Evolutionary conservation across 2,329 filamentous ascomycete species (phyloP).

Genomic region (Exophiala mesophila): DNA sequence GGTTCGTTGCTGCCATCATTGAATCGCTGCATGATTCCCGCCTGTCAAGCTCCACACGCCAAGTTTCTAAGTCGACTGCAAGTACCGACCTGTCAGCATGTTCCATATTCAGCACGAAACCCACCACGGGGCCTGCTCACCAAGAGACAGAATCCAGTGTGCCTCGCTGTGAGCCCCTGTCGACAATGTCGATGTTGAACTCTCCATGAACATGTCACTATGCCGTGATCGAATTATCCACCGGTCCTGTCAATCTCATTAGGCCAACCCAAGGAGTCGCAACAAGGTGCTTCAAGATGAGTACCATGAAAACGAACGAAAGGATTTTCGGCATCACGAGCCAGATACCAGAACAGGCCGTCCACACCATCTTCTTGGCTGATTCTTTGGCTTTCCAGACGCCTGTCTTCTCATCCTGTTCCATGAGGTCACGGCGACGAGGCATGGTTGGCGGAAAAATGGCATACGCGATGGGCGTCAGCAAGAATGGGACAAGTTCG

Average conservation of each 20-base stretch:
- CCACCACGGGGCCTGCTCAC: no score
- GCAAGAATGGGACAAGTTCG: slow-evolving; percentile 11
- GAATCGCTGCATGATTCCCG: no score
- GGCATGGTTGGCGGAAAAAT: slow-evolving; percentile 23
- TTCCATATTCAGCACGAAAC: no score
- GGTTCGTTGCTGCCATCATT: no score
- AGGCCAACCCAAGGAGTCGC: not conserved
- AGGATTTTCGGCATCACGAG: slow-evolving; percentile 16
- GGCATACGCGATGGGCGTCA: slow-evolving; percentile 18
- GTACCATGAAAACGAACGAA: slow-evolving; percentile 7
- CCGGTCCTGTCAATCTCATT: not conserved
- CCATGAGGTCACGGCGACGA: slow-evolving; percentile 15
- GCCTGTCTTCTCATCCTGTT: slow-evolving; percentile 5
- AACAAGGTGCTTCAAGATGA: not conserved
- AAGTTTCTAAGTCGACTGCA: no score
- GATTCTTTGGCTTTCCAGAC: slow-evolving; percentile 9
- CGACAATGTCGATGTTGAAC: no score
- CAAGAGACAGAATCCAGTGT: no score
- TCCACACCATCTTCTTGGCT: slow-evolving; percentile 15
- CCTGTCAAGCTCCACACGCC: no score
- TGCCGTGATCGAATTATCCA: no score
- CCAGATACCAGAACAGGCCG: slow-evolving; percentile 12
- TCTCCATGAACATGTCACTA: no score
- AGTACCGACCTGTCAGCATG: no score
- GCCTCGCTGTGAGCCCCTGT: no score